Evolutionary conservation across 331 rosid genomes (phyloP), one percentile per base, ranked within the genome.

Genomic region (Malus hybrid): DNA sequence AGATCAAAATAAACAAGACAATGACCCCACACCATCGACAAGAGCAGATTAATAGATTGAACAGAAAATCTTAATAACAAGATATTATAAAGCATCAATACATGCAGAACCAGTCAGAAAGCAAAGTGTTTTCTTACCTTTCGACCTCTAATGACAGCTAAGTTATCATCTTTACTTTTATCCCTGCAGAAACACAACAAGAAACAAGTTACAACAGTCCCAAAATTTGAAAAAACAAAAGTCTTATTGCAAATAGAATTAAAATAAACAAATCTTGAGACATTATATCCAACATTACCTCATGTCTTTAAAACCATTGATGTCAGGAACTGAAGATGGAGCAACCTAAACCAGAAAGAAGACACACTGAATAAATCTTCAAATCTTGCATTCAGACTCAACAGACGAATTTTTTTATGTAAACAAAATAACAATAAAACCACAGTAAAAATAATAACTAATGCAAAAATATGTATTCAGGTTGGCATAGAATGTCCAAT

Each of bases 281-380:
- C 33, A 52, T 68, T 44, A 63, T 42, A 32, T 16, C 70, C 46
- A 58, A 77, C 22, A 14, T 72, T 78, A 93, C 97, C 96, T 89
- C 58, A 78, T 53, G 42, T 88, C 97, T 74, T 86, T 88, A 67
- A 82, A 65, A 16, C 97, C 89, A 48, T 87, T 88, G 79, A 81
- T 46, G 75, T 88, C 90, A 7, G 88, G 80, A 74, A 73, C 81
- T 13, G 83, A 30, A 50, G 93, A 65, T 64, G 87, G 78, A 73
- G 84, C 42, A 83, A 63, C 90, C 98, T 89, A 75, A 86, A 71
- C 22, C 48, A 68, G 53, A 63, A 39, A 70, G 56, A 60, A 67
- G 60, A 18, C 48, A 29, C 9, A 1, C 56, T 61, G 72, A 61
- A 66, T 24, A n/a, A 76, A n/a, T 44, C 11, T 7, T 13, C 74